Conservation (phyloP, 225 moss, liverwort and hornwort genomes). For the Bryoerythrophyllum caledonicum region DNA sequence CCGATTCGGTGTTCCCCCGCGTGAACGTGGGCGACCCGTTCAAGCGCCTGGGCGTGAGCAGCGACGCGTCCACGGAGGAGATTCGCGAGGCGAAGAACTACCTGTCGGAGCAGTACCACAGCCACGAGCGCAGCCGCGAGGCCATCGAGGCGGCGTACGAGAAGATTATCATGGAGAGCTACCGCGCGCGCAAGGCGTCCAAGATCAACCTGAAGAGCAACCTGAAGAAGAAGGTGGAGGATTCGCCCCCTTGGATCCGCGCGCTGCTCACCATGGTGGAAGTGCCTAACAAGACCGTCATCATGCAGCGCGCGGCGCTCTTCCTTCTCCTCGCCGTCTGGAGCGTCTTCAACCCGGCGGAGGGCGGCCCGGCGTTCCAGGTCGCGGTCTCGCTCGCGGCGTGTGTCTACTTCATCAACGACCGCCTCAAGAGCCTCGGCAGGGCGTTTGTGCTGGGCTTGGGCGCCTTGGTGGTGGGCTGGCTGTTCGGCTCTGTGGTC, state of each 20-base stretch:
- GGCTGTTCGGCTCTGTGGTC: constrained; percentile 78
- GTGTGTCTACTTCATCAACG: constrained; percentile 88
- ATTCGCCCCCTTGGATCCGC: constrained; percentile 77
- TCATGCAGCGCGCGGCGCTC: constrained; percentile 73
- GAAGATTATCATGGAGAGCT: constrained; percentile 96
- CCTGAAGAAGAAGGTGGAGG: constrained; percentile 84
- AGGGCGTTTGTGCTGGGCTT: constrained; percentile 68
- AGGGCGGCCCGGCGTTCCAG: constrained; percentile 96
- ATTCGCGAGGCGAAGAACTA: constrained; percentile 83
- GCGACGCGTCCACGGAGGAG: constrained; percentile 83
- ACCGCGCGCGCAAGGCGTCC: constrained; percentile 69
- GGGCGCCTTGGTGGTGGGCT: constrained; percentile 59
- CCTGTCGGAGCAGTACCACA: constrained; percentile 63
- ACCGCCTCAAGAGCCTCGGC: constrained; percentile 68
- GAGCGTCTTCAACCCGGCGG: constrained; percentile 90
- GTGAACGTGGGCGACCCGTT: constrained; percentile 74
- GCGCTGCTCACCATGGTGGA: constrained; percentile 69
- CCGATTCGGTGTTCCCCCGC: constrained; percentile 67
- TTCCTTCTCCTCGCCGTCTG: constrained; percentile 78
- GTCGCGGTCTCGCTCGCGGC: constrained; percentile 90
- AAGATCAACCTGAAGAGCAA: constrained; percentile 84
- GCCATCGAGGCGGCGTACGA: constrained; percentile 90
- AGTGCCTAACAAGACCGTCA: constrained; percentile 63
- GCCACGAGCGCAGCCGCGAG: constrained; percentile 81
- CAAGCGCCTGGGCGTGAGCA: constrained; percentile 77